Evolutionary conservation across 2,329 filamentous ascomycete species (phyloP).

Genomic region (Xylariaceae sp.): DNA sequence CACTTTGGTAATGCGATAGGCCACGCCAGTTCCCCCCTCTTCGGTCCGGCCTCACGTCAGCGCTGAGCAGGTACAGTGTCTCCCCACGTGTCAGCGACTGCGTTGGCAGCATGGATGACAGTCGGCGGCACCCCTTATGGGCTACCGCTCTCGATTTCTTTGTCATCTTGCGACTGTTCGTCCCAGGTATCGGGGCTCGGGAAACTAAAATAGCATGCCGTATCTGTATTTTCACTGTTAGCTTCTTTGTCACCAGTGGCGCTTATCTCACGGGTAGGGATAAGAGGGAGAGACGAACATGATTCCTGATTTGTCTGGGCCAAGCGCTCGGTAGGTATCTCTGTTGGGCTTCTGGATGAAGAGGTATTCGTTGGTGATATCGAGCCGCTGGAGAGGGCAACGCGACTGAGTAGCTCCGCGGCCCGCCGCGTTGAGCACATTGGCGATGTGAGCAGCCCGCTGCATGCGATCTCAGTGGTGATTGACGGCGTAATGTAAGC

Average conservation of each 20-base stretch:
- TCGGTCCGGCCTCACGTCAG: not conserved
- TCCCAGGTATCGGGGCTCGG: slow-evolving; percentile 67
- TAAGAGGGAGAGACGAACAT: slow-evolving; percentile 20
- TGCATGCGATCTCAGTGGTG: slow-evolving; percentile 49
- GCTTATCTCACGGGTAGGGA: not conserved
- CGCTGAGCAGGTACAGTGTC: not conserved
- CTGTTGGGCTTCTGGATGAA: slow-evolving; percentile 33
- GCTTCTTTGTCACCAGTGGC: slow-evolving; percentile 1
- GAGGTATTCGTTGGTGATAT: slow-evolving; percentile 33
- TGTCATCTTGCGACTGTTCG: slow-evolving; percentile 37
- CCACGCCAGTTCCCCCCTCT: not conserved
- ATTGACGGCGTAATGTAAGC: slow-evolving; percentile 53
- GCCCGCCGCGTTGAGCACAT: slow-evolving; percentile 46
- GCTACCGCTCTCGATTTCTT: slow-evolving; percentile 30
- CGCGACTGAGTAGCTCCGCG: slow-evolving; percentile 49
- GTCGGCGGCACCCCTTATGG: slow-evolving; percentile 6
- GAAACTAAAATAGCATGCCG: slow-evolving; percentile 64
- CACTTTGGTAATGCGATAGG: not conserved
- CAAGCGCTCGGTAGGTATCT: slow-evolving; percentile 29
- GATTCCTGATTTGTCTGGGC: slow-evolving; percentile 23
- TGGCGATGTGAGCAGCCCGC: slow-evolving; percentile 41
- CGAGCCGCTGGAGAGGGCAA: slow-evolving; percentile 46
- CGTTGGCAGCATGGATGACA: not conserved
- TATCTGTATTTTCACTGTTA: slow-evolving; percentile 26
- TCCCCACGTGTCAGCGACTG: not conserved